Base-by-base conservation (phyloP, 2,329 filamentous ascomycete genomes). In the Blastomyces silverae region DNA sequence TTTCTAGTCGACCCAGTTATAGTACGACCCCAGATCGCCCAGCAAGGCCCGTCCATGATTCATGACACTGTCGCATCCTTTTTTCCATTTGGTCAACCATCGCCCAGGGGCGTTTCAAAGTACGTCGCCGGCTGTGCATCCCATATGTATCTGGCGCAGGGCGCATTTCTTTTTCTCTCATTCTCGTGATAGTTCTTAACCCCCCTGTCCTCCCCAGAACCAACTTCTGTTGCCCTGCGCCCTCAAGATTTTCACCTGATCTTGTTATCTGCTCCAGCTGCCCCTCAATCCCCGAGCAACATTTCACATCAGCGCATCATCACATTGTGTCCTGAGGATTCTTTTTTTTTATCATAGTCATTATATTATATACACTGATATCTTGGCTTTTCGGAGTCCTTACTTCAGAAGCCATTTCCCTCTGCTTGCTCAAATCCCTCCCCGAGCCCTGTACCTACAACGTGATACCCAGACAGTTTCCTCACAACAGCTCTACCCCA, bases 91-190 rank as follows among this genome's bases (percentile, higher is more conserved):
- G 42, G 22, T 48, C 28, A 8, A 48, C 31, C 44, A 61, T 28
- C 39, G 44, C 58, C 60, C 46, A 62, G 60, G 31, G 15, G 44
- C 52, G 55, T 63, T 63, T 60, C 59, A 60, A 59, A 61, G 61
- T 66, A 37, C 44, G 60, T 44, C 48, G 56, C 39, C 22, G 52
- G 60, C 46, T 62, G 55, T 60, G 61, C 39, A 59, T 42, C 44
- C 15, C 50, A 63, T 58, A 57, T 57, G 22, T 61, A 53, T 53
- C 50, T 65, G 61, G 65, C 64, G 65, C 65, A 62, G 64, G 61
- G 52, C 61, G 65, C 64, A 37, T 61, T 64, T 56, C 22, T 61
- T 62, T 42, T 64, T 37, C 15, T 39, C 25, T 58, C 25, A 17
- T 53, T 48, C 61, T 42, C 15, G 2, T 37, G 28, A 13, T 42